These are phyloP conservation scores for Serendipita vermifera DNA, from an alignment of 768 basidiomycete genomes.

Conservation along the genomic window DNA sequence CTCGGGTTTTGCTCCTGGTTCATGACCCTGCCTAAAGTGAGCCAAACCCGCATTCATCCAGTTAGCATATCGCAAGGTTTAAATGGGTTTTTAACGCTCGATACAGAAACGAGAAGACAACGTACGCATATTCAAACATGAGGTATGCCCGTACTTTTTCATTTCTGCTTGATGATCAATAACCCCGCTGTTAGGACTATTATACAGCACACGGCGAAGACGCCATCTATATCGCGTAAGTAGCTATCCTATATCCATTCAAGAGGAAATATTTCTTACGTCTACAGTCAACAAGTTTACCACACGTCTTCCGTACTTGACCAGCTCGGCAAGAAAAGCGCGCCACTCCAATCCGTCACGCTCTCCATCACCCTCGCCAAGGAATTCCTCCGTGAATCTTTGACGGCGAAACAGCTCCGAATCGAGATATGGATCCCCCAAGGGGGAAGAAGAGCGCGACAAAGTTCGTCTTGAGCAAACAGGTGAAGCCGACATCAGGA, in stretches of 20 bases:
- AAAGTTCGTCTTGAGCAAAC: constrained; percentile 70
- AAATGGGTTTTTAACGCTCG: too few species aligned
- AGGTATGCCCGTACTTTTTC: too few species aligned
- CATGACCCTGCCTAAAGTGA: too few species aligned
- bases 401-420: constrained; percentile 80
- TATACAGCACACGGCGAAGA: constrained; percentile 85
- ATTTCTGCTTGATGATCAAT: too few species aligned
- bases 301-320: constrained; percentile 88
- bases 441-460: constrained; percentile 58
- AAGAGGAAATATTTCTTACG: not conserved
- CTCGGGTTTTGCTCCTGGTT: too few species aligned
- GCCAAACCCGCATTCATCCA: too few species aligned
- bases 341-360: constrained; percentile 59
- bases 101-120: constrained; percentile 39
- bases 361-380: constrained; percentile 68
- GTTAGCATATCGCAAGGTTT: too few species aligned
- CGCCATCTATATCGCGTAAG: constrained; percentile 68
- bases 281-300: constrained; percentile 44
- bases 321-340: constrained; percentile 49
- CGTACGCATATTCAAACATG: constrained; percentile 74
- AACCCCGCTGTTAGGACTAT: constrained; percentile 41
- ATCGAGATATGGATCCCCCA: constrained; percentile 84
- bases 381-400: constrained; percentile 69
- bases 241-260: constrained; percentile 12
- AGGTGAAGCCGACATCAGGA: constrained; percentile 32